Evolutionary conservation across 2,329 filamentous ascomycete genomes (phyloP).

Genomic region (Aspergillus versicolor): DNA sequence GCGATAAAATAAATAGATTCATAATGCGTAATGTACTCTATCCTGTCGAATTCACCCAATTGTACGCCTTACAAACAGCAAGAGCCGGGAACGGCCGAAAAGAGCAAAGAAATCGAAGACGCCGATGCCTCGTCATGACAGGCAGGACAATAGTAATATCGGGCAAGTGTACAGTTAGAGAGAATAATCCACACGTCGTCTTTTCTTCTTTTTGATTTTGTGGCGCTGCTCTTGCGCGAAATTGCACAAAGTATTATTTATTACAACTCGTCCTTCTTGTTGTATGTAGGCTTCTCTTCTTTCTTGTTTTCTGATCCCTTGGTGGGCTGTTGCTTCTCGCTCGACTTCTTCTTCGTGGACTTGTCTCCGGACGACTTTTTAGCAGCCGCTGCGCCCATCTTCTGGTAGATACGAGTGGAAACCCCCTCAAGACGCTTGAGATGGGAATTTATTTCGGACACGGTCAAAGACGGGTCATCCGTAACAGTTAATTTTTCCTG

Average conservation of each 20-base stretch:
- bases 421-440: conserved; percentile 65
- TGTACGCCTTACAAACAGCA: neutral
- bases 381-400: conserved; percentile 47
- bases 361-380: conserved; percentile 20
- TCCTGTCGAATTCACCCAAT: neutral
- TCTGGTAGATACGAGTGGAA: conserved; percentile 37
- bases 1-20: neutral
- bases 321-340: conserved; percentile 10
- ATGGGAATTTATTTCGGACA: conserved; percentile 69
- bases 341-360: conserved; percentile 23
- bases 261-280: conserved; percentile 36
- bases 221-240: neutral
- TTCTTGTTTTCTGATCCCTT: conserved; percentile 15
- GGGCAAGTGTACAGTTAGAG: conserved; percentile 1
- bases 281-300: conserved; percentile 26
- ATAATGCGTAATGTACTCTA: conserved; percentile 9
- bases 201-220: neutral
- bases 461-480: conserved; percentile 72
- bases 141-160: neutral
- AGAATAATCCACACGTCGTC: conserved; percentile 12
- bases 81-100: neutral
- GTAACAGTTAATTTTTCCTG: conserved; percentile 69
- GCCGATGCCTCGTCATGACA: neutral
- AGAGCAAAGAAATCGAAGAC: neutral
- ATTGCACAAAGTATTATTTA: neutral